Percentiles rank a stretch among this genome's conserved stretches.
phyloP scores from a whole-genome alignment of 495 filamentous ascomycete species.

The Aspergillus homomorphus region DNA sequence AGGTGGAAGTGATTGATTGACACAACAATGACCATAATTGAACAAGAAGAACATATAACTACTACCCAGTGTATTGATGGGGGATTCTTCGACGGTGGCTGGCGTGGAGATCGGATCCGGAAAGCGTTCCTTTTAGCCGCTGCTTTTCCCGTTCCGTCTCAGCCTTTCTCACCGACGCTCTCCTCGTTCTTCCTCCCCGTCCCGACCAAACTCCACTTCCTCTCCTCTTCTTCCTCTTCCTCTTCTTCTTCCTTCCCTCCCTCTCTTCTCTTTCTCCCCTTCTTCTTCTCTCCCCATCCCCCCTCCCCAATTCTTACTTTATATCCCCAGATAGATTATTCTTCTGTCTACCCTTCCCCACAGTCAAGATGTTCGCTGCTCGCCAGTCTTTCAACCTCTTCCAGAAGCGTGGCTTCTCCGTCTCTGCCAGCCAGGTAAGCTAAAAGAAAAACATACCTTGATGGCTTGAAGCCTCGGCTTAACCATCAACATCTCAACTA shows the following conservation, averaged over 20 bases:
- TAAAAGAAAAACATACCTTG: neutral
- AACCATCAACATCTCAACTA: conserved; percentile 29
- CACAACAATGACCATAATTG: neutral
- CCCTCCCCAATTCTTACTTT: conserved; percentile 3
- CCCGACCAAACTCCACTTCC: conserved; percentile 12
- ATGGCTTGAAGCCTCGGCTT: conserved; percentile 13
- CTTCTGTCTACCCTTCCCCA: conserved; percentile 12
- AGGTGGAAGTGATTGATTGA: too few species aligned
- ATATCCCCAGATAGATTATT: conserved; percentile 17
- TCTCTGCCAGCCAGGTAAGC: conserved; percentile 81
- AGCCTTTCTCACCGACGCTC: conserved; percentile 28
- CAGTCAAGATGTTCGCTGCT: conserved; percentile 70
- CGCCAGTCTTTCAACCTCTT: conserved; percentile 64
- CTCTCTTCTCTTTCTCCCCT: conserved; percentile 11
- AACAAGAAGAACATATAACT: too few species aligned
- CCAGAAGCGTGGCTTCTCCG: conserved; percentile 93
- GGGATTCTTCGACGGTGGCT: neutral
- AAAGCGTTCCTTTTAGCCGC: conserved; percentile 5
- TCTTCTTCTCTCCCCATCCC: conserved; percentile 11
- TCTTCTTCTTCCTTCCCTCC: conserved; percentile 19
- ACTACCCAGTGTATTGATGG: neutral
- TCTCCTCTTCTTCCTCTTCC: conserved; percentile 7
- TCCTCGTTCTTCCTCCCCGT: conserved; percentile 20
- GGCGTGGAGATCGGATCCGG: conserved; percentile 21
- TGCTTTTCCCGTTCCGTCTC: conserved; percentile 13